Base-by-base conservation (phyloP, 2,329 filamentous ascomycete genomes). In the Diaporthe sp. region DNA sequence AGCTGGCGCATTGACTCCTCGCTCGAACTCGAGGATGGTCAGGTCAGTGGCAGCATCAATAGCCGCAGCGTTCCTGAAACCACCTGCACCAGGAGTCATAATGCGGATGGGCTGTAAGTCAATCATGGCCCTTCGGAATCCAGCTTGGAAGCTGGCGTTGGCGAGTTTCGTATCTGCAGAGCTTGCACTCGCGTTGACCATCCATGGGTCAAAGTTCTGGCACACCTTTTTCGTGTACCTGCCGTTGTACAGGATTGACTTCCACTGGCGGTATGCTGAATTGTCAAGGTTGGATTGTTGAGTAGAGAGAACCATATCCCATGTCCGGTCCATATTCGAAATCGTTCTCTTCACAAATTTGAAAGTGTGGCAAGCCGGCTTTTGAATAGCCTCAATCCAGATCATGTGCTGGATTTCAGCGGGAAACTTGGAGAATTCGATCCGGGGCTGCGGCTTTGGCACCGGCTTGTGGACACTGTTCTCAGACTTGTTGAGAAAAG, bases 331-430 rank as follows among this genome's bases (percentile, higher is more conserved):
- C n/a, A n/a, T n/a, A n/a, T n/a, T n/a, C n/a, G n/a, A n/a, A n/a
- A n/a, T n/a, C n/a, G 3, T n/a, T 38, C 10, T 38, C 61, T 19
- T 33, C 2, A 25, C 12, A 8, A 74, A 9, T 15, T 47, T 71
- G 69, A 77, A 66, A 6, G 75, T 70, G 35, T 80, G 79, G 25
- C 78, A 60, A 8, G 77, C 72, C 1, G 78, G 78, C 66, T 75
- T 76, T 22, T 47, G 42, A 5, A 80, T 28, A 2, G 71, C 74
- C 50, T 78, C 67, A 7, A 28, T 45, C 50, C 78, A 78, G 68
- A 80, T 77, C 67, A 72, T 71, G 3, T 50, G 45, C n/a, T 78
- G 77, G 7, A 80, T 74, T 38, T 80, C 78, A 2, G 54, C 5
- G 1, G 77, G 77, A 2, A 79, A 22, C 22, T 15, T 22, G 2